Conservation (phyloP, 306 rosid genomes). For the Vigna angularis region DNA sequence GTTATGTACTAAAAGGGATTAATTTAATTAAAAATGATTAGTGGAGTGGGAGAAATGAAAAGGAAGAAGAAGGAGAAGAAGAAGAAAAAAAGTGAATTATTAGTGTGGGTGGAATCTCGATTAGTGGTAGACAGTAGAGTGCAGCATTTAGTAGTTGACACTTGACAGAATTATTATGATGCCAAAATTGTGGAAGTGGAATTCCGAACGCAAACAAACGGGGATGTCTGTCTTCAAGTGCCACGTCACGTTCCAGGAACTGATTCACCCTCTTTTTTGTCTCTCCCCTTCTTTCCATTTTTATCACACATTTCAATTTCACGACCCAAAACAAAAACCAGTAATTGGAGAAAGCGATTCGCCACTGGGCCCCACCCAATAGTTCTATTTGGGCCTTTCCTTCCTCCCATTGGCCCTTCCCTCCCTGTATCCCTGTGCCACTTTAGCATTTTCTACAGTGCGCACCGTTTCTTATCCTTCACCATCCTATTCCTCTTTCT, state of each 20-base stretch:
- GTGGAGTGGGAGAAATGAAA: too few relatives aligned
- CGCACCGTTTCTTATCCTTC: conserved; percentile 62
- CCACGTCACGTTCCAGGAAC: conserved; percentile 19
- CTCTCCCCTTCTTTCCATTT: conserved; percentile 25
- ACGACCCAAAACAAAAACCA: neutral
- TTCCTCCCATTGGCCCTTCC: conserved; percentile 49
- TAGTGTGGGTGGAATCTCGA: neutral
- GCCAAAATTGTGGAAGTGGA: conserved; percentile 27
- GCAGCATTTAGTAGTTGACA: conserved; percentile 18
- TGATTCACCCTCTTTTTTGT: conserved; percentile 6
- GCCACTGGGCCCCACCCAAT: conserved; percentile 56
- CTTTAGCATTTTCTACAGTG: conserved; percentile 57
- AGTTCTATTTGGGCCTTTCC: conserved; percentile 60
- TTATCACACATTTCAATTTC: conserved; percentile 4
- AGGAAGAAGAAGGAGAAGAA: too few relatives aligned
- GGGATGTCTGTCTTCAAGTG: conserved; percentile 35
- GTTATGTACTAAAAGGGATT: too few relatives aligned
- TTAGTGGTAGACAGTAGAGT: neutral
- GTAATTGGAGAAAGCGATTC: conserved; percentile 24
- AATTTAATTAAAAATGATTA: too few relatives aligned
- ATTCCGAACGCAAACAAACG: conserved; percentile 13
- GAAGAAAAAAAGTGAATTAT: too few relatives aligned
- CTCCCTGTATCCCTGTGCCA: conserved; percentile 36
- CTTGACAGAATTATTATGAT: conserved; percentile 22
- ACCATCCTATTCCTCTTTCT: neutral